phyloP scores from a whole-genome alignment of 495 filamentous ascomycete genomes.

The Aspergillus ellipticus region DNA sequence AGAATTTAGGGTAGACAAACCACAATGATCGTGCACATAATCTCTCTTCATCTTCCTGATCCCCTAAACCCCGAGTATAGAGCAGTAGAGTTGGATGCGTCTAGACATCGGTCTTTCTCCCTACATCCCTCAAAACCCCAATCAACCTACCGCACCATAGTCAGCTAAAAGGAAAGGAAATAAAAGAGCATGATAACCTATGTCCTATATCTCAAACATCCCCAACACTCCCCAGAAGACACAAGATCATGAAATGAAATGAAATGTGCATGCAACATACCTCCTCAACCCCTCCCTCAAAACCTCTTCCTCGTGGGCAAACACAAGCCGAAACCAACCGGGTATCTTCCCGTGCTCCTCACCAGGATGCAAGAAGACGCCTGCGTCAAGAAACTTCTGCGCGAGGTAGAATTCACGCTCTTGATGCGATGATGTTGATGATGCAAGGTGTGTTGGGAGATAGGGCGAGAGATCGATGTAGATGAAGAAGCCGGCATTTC shows the following conservation, averaged over 20 bases:
- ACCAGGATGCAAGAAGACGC: conserved; percentile 42
- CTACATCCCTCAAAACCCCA: not conserved
- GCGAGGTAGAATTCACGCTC: conserved; percentile 36
- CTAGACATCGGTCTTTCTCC: no score
- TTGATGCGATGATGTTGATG: conserved; percentile 9
- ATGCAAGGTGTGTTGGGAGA: conserved; percentile 12
- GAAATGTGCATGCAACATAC: conserved; percentile 20
- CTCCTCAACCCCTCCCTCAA: conserved; percentile 33
- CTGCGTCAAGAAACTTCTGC: conserved; percentile 35
- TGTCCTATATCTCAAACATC: no score
- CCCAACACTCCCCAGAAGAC: not conserved
- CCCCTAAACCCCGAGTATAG: no score
- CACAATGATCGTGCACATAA: no score
- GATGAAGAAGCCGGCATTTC: conserved; percentile 52
- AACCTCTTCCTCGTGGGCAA: conserved; percentile 29
- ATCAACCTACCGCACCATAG: not conserved
- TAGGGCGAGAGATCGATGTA: conserved; percentile 46
- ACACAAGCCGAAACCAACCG: conserved; percentile 51
- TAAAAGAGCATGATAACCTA: no score
- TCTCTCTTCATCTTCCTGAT: no score
- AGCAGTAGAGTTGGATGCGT: no score
- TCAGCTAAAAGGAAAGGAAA: no score
- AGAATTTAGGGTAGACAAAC: no score
- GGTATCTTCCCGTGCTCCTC: conserved; percentile 35
- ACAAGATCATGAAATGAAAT: not conserved